Percentiles rank a stretch among this genome's conserved stretches.
Conservation (phyloP, 371 early-diverging fungal species). For the Entomophthora muscae region DNA sequence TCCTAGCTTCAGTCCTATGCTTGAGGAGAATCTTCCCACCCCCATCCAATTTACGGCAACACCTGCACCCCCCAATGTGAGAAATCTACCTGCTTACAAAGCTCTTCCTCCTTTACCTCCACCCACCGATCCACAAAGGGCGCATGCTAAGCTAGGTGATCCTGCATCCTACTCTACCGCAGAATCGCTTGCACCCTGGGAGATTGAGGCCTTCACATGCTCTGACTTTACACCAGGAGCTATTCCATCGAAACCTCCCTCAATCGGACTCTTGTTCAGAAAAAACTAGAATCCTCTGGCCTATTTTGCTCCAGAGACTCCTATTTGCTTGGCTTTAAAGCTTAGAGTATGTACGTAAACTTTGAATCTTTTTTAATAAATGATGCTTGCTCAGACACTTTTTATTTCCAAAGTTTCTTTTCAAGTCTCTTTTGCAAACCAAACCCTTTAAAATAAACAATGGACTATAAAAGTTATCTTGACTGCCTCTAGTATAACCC, state of each 20-base stretch:
- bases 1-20: background rate
- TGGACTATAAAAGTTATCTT: too few species aligned
- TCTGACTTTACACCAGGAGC: background rate
- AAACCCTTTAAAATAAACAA: too few species aligned
- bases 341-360: too few species aligned
- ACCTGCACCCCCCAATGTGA: background rate
- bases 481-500: too few species aligned
- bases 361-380: too few species aligned
- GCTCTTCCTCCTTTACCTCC: background rate
- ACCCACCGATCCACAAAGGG: background rate
- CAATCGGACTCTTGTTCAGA: background rate
- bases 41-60: background rate
- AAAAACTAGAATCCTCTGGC: too few species aligned
- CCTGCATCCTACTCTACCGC: background rate
- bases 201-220: background rate
- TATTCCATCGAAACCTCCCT: background rate
- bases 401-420: too few species aligned
- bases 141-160: background rate
- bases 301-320: too few species aligned
- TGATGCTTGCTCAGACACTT: too few species aligned
- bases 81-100: background rate
- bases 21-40: background rate
- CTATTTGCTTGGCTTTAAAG: too few species aligned
- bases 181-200: background rate
- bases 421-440: too few species aligned